These are phyloP conservation scores for Salix viminalis DNA, from an alignment of 345 rosid species.

Conservation along the genomic window DNA sequence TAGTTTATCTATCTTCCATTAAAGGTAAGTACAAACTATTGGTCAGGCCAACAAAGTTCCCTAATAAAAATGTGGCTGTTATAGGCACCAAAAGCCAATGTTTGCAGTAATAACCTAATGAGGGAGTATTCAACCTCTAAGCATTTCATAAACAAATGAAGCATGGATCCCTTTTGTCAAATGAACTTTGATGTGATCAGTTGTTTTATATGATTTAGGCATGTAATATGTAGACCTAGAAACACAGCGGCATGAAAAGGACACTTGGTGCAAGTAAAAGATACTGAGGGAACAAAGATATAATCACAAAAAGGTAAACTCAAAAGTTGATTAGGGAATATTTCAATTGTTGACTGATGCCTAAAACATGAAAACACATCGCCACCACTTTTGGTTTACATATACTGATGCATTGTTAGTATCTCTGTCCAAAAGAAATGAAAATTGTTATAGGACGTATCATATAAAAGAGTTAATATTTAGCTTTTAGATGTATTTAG, in stretches of 20 bases:
- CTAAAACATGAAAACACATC: neutral
- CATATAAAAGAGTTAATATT: neutral
- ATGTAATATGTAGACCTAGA: neutral
- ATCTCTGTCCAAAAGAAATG: neutral
- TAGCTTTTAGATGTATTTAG: neutral
- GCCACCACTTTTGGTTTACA: neutral
- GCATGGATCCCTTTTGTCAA: no score
- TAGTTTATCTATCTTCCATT: no score
- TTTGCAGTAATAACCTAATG: no score
- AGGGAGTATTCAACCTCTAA: no score
- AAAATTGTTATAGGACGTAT: neutral
- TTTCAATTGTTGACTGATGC: neutral
- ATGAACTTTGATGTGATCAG: no score
- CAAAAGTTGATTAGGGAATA: no score
- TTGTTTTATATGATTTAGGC: neutral
- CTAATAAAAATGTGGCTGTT: no score
- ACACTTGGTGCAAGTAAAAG: neutral
- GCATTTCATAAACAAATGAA: no score
- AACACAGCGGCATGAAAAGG: neutral
- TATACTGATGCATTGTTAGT: no score
- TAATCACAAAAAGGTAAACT: neutral
- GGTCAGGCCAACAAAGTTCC: no score
- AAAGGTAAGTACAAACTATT: no score
- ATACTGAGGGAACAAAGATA: neutral
- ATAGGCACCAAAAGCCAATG: no score